phyloP scores from a whole-genome alignment of 306 rosid genomes.

The Fragaria iinumae region DNA sequence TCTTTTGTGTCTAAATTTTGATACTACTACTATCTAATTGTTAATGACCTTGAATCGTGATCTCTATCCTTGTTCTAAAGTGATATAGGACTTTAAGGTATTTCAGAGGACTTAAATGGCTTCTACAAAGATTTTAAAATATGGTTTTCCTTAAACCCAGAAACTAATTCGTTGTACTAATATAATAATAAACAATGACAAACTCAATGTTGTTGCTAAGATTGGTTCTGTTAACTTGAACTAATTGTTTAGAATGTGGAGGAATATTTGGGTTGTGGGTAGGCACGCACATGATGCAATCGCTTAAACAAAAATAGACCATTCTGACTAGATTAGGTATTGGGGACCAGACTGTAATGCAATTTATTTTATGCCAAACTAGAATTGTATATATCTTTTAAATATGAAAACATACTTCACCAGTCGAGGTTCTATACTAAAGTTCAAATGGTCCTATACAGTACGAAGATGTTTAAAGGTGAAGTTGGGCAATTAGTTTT shows the following conservation, averaged over 20 bases:
- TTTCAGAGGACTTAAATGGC: background rate
- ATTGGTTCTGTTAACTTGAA: background rate
- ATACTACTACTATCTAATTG: conserved; percentile 13
- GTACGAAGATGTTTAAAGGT: background rate
- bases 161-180: background rate
- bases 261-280: background rate
- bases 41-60: conserved; percentile 7
- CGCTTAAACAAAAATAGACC: background rate
- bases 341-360: background rate
- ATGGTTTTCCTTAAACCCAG: background rate
- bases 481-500: background rate
- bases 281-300: background rate
- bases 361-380: background rate
- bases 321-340: background rate
- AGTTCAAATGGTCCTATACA: background rate
- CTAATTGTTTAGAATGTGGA: background rate
- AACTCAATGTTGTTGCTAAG: background rate
- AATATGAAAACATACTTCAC: background rate
- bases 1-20: conserved; percentile 21
- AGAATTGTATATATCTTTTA: background rate
- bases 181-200: background rate
- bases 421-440: background rate
- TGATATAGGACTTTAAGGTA: background rate
- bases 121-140: background rate
- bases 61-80: background rate